Conservation (phyloP, 208 protist species). For the Jaenimonas drosophilae region DNA sequence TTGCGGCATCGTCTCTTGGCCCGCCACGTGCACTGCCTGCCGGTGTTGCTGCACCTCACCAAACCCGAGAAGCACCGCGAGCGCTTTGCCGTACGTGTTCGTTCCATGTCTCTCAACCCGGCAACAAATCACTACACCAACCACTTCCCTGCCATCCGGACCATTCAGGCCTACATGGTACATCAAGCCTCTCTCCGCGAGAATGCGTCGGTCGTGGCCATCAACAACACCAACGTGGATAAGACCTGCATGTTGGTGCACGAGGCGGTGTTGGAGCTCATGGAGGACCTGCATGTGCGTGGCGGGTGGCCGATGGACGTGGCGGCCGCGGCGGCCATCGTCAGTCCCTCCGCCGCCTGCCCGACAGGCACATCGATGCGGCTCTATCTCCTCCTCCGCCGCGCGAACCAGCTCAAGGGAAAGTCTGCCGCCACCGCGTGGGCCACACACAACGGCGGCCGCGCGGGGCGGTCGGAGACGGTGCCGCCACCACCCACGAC, state of each 20-base stretch:
- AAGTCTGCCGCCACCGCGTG: no score
- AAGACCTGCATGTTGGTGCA: slow-evolving; percentile 71
- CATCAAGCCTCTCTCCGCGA: slow-evolving; percentile 30
- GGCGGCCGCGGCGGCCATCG: not conserved
- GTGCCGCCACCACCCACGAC: no score
- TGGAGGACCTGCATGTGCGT: slow-evolving; percentile 22
- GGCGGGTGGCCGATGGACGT: slow-evolving; percentile 14
- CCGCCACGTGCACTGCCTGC: slow-evolving; percentile 20
- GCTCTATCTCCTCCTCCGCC: no score
- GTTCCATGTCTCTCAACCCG: slow-evolving; percentile 84
- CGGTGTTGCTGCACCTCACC: slow-evolving; percentile 68
- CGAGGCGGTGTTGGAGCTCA: slow-evolving; percentile 41
- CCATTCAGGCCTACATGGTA: slow-evolving; percentile 82
- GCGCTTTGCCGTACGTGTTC: slow-evolving; percentile 81
- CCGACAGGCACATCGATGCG: no score
- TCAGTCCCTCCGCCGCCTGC: not conserved
- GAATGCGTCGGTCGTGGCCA: slow-evolving; percentile 34
- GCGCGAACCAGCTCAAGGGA: no score
- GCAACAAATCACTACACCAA: slow-evolving; percentile 81
- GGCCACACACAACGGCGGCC: no score
- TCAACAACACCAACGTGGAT: slow-evolving; percentile 90
- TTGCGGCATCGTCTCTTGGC: slow-evolving; percentile 23
- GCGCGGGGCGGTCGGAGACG: no score
- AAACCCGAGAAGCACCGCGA: slow-evolving; percentile 80
- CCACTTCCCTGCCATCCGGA: slow-evolving; percentile 79